These are phyloP conservation scores for Paraconiothyrium sp. DNA, from an alignment of 2,329 filamentous ascomycete genomes.

Conservation along the genomic window DNA sequence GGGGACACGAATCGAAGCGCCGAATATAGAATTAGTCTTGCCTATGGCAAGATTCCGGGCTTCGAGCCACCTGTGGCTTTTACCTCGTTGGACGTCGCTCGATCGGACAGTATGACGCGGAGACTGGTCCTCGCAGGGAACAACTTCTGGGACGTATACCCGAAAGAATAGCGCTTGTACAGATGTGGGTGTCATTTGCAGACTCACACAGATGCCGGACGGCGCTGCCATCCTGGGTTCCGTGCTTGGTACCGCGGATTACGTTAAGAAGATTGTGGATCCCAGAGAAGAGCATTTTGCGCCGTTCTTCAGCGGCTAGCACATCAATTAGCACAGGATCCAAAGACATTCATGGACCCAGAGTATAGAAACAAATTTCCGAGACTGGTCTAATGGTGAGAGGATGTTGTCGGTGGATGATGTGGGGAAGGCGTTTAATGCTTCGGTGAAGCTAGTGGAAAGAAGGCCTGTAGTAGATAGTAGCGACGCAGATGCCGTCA, in stretches of 20 bases:
- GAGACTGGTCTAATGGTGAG: constrained; percentile 30
- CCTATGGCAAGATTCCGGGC: constrained; percentile 62
- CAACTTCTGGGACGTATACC: constrained; percentile 58
- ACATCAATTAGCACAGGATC: constrained; percentile 22
- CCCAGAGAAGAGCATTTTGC: constrained; percentile 23
- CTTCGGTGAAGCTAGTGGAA: constrained; percentile 20
- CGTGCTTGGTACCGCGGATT: constrained; percentile 11
- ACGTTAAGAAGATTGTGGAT: constrained; percentile 28
- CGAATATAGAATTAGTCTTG: constrained; percentile 62
- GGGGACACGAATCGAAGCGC: constrained; percentile 55
- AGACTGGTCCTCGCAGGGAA: constrained; percentile 54
- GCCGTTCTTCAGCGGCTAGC: constrained; percentile 25
- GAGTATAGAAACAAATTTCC: constrained; percentile 27
- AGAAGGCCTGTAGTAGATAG: constrained; percentile 16
- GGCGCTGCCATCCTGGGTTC: constrained; percentile 20
- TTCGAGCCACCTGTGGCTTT: constrained; percentile 60
- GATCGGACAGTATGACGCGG: constrained; percentile 60
- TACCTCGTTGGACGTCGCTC: constrained; percentile 57
- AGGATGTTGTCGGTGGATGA: constrained; percentile 26
- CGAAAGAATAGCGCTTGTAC: constrained; percentile 54
- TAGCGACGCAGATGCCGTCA: background rate
- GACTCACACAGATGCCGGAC: constrained; percentile 25
- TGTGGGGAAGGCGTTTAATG: constrained; percentile 27
- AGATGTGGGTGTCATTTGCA: constrained; percentile 53
- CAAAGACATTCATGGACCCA: constrained; percentile 29